phyloP scores from a whole-genome alignment of 2,329 filamentous ascomycete species.

The Colletotrichum tofieldiae region DNA sequence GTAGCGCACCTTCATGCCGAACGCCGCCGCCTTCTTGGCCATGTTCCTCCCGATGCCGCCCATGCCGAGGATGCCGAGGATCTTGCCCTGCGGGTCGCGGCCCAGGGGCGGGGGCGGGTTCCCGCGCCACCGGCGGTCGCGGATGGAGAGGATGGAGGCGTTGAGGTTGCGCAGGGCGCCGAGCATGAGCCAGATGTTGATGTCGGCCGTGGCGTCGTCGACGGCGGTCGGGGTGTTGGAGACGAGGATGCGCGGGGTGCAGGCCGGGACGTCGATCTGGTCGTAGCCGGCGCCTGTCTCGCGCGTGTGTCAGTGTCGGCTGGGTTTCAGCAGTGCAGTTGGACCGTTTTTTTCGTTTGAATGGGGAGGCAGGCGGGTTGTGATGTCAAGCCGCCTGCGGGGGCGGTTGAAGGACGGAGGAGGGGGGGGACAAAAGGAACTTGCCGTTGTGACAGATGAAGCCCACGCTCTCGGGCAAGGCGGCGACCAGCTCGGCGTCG shows the following conservation, averaged over 20 bases:
- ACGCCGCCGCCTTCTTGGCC: conserved; percentile 80
- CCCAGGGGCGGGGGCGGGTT: conserved; percentile 71
- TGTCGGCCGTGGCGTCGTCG: conserved; percentile 87
- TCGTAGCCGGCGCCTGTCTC: conserved; percentile 85
- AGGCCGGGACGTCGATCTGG: conserved; percentile 82
- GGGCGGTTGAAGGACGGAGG: neutral
- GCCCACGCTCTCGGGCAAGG: conserved; percentile 66
- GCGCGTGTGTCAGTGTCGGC: neutral
- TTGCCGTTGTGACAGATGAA: conserved; percentile 75
- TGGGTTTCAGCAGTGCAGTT: neutral
- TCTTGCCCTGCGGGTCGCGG: conserved; percentile 84
- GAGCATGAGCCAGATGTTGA: conserved; percentile 84
- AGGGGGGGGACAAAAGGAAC: conserved; percentile 42
- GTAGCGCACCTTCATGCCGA: conserved; percentile 84
- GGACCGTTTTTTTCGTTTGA: no score
- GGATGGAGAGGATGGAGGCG: conserved; percentile 74
- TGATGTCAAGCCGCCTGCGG: conserved; percentile 4
- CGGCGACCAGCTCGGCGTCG: conserved; percentile 78
- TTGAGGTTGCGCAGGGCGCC: conserved; percentile 85
- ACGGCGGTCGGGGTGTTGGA: conserved; percentile 88
- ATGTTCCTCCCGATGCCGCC: conserved; percentile 87
- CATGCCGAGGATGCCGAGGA: conserved; percentile 88
- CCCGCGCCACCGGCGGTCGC: conserved; percentile 79
- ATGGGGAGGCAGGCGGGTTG: no score
- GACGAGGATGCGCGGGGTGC: conserved; percentile 78